Evolutionary conservation across 441 rosid species (phyloP), one percentile per base, ranked within the genome.

Genomic region (Adansonia rubrostipa): DNA sequence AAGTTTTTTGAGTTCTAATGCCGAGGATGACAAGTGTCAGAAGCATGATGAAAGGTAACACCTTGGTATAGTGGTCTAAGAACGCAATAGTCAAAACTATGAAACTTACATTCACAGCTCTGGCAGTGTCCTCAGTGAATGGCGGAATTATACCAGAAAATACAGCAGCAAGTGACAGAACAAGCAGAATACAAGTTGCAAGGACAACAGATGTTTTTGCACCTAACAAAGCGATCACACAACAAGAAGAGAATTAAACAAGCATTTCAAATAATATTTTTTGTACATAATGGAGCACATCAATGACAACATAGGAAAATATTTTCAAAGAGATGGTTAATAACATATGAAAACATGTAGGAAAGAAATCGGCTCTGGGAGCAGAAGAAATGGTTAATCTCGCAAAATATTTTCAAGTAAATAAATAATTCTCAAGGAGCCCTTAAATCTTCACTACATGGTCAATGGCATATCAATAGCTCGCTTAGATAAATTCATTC

Each of bases 61-160:
- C 56, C 57, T 68, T 68, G n/a, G 0, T 19, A 5, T 68, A 5
- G 54, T 45, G 5, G 72, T 68, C 47, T 22, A 45, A 68, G 72
- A 19, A 68, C 10, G 72, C 54, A 68, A 56, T n/a, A 40, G 75
- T 73, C 57, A 33, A 58, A 33, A 71, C 63, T 14, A 48, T 62
- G 58, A 78, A 79, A 84, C 91, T 87, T 84, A 91, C 99, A 87
- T 96, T 94, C 65, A 96, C 90, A 53, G 98, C 92, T 89, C 99
- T 88, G 84, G 96, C 86, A 51, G 92, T 84, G 81, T 94, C 93
- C 66, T 91, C 92, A 15, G 92, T 89, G 74, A 93, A 92, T 20
- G 96, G 92, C 14, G 95, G 96, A 87, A 89, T 66, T 5, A 80
- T 71, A 78, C 98, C 97, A 76, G 91, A 89, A 63, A 84, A 76